A percentile compares a stretch with the other conserved stretches of the same genome.
Evolutionary conservation across 2,329 filamentous ascomycete genomes (phyloP).

Genomic region (Epichloe glyceriae): DNA sequence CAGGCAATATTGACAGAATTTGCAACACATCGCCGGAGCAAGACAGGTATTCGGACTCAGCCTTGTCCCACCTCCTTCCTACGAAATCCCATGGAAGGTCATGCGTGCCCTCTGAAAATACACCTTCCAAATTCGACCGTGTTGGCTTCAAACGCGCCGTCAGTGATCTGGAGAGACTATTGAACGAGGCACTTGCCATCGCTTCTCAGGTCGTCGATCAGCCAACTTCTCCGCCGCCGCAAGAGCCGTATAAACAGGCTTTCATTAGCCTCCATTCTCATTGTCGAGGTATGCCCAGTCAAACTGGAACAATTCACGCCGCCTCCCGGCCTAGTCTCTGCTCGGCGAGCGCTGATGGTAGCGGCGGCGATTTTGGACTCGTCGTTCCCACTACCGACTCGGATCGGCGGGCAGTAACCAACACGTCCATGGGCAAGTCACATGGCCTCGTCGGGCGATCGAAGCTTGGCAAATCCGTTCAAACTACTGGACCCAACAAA

Average conservation of each 20-base stretch:
- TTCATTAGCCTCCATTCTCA: constrained; percentile 7
- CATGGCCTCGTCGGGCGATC: neutral
- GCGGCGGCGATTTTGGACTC: constrained; percentile 1
- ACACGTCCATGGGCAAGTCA: neutral
- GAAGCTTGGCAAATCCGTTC: neutral
- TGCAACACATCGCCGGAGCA: constrained; percentile 7
- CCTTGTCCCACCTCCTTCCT: constrained; percentile 8
- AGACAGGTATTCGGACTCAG: constrained; percentile 13
- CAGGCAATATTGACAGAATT: constrained; percentile 6
- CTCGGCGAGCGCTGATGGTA: constrained; percentile 5
- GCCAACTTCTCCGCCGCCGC: constrained; percentile 12
- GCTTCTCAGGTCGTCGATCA: constrained; percentile 26
- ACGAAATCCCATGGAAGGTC: constrained; percentile 8
- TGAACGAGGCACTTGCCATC: constrained; percentile 32
- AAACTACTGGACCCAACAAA: neutral
- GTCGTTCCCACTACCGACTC: neutral
- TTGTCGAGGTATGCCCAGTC: constrained; percentile 1
- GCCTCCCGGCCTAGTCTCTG: constrained; percentile 2
- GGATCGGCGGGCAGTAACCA: neutral
- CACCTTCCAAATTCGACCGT: constrained; percentile 14
- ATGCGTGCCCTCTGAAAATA: constrained; percentile 10
- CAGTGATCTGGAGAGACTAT: constrained; percentile 31
- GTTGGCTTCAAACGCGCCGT: constrained; percentile 23
- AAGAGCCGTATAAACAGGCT: constrained; percentile 7
- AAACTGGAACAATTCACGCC: neutral